These are phyloP conservation scores for Verbascum thapsus DNA, from an alignment of 257 asterid species.

Conservation along the genomic window DNA sequence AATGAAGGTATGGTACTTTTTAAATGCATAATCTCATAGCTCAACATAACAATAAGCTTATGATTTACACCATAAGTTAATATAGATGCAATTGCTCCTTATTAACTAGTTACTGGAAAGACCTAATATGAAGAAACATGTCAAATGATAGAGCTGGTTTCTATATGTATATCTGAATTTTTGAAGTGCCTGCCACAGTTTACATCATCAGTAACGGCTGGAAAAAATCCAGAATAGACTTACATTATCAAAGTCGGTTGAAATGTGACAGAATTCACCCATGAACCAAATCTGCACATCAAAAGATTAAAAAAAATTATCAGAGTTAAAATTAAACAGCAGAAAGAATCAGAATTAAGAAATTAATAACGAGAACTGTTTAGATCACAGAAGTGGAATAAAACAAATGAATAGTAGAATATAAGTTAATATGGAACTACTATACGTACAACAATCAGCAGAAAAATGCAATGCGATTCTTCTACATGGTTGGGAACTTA, in stretches of 20 bases:
- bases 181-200: constrained; percentile 26
- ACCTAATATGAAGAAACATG: constrained; percentile 18
- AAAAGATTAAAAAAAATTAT: constrained; percentile 29
- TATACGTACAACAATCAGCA: constrained; percentile 13
- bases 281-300: constrained; percentile 70
- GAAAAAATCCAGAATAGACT: constrained; percentile 36
- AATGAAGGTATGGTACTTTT: constrained; percentile 10
- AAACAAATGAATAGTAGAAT: constrained; percentile 1
- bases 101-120: constrained; percentile 14
- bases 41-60: constrained; percentile 17
- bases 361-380: no score
- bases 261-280: constrained; percentile 76
- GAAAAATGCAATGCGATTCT: constrained; percentile 9
- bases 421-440: constrained; percentile 10
- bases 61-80: background rate
- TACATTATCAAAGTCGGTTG: constrained; percentile 69
- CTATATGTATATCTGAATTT: constrained; percentile 23
- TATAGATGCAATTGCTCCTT: constrained; percentile 10
- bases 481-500: no score
- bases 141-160: constrained; percentile 17
- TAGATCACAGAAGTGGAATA: constrained; percentile 2
- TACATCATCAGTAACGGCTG: background rate
- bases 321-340: constrained; percentile 12
- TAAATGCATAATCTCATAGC: constrained; percentile 14
- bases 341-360: no score